Evolutionary conservation across 192 early-diverging fungal species (phyloP).

Genomic region (Phycomyces blakesleeanus): DNA sequence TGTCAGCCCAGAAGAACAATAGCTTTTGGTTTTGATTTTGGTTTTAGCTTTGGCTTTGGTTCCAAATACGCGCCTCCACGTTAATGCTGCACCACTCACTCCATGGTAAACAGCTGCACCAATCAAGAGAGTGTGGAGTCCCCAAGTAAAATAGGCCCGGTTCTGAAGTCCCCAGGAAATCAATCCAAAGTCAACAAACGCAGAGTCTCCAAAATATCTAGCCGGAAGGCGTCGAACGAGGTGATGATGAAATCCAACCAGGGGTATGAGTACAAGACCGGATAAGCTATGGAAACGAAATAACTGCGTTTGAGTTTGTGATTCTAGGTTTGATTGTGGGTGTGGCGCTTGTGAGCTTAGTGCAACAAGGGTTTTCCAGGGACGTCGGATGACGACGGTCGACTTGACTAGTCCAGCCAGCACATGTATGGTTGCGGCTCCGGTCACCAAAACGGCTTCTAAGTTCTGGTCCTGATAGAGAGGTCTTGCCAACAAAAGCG

Average conservation of each 20-base stretch:
- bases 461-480: slow-evolving; percentile 33
- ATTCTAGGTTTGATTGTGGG: background rate
- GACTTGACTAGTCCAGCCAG: slow-evolving; percentile 17
- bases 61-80: background rate
- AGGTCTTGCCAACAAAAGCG: slow-evolving; percentile 24
- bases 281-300: slow-evolving; percentile 7
- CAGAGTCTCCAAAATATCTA: slow-evolving; percentile 25
- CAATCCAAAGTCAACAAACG: slow-evolving; percentile 31
- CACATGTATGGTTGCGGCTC: slow-evolving; percentile 14
- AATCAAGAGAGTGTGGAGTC: slow-evolving; percentile 16
- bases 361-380: background rate
- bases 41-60: background rate
- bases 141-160: slow-evolving; percentile 14
- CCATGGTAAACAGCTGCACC: slow-evolving; percentile 13
- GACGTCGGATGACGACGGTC: slow-evolving; percentile 9
- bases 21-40: background rate
- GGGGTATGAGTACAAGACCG: slow-evolving; percentile 24
- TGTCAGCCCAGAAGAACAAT: too few relatives aligned
- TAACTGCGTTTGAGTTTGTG: background rate
- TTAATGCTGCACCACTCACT: background rate
- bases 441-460: slow-evolving; percentile 29
- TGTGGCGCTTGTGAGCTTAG: too few relatives aligned
- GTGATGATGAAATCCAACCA: slow-evolving; percentile 19
- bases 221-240: slow-evolving; percentile 16
- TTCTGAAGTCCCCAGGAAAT: slow-evolving; percentile 30